These are phyloP conservation scores for Aspergillus flavus DNA, from an alignment of 2,329 filamentous ascomycete species.

Conservation along the genomic window DNA sequence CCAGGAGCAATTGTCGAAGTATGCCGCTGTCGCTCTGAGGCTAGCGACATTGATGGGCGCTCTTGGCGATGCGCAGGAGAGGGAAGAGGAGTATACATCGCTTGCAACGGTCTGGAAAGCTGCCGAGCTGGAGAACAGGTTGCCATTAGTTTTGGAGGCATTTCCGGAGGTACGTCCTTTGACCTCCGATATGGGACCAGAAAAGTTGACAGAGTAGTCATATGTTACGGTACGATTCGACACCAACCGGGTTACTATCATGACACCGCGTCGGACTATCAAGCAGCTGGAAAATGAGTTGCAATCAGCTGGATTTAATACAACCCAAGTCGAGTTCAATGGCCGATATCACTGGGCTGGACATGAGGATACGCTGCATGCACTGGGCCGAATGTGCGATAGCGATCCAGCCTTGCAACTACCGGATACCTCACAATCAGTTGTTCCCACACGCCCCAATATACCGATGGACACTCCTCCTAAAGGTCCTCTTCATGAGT, in stretches of 20 bases:
- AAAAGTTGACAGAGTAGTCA: constrained; percentile 11
- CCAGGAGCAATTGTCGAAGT: constrained; percentile 3
- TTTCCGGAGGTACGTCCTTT: constrained; percentile 15
- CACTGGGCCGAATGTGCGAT: constrained; percentile 14
- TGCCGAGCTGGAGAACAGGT: neutral
- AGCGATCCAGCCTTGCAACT: constrained; percentile 12
- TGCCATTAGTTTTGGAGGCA: constrained; percentile 4
- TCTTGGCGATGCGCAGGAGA: constrained; percentile 19
- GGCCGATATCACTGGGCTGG: constrained; percentile 24
- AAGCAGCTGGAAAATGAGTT: constrained; percentile 13
- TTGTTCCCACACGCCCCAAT: constrained; percentile 8
- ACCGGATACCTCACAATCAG: constrained; percentile 12
- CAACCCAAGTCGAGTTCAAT: constrained; percentile 19
- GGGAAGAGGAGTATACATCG: constrained; percentile 18
- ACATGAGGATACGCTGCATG: constrained; percentile 8
- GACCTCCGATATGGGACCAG: too few relatives aligned
- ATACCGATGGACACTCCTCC: neutral
- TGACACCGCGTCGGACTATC: constrained; percentile 15
- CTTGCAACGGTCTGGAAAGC: constrained; percentile 17
- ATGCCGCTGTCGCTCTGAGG: constrained; percentile 18
- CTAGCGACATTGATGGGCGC: constrained; percentile 19
- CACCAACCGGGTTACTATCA: constrained; percentile 18
- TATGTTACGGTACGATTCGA: constrained; percentile 23
- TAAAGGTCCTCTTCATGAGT: constrained; percentile 10
- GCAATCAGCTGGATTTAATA: constrained; percentile 14